Conservation (phyloP, 1,284 basidiomycete species). For the Pterulicium gracile region DNA sequence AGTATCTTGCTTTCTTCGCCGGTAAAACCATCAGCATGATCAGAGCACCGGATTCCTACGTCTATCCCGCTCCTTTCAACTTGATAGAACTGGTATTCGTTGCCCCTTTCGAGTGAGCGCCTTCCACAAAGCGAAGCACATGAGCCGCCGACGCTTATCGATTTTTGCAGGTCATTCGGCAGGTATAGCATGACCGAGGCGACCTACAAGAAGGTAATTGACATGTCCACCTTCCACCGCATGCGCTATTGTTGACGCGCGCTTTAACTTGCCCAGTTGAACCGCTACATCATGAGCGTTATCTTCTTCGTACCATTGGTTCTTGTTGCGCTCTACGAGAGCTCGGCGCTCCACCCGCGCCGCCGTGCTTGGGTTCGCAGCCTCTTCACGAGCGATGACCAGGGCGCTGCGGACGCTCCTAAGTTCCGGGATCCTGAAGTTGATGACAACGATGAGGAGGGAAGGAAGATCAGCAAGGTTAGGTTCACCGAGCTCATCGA, state of each 20-base stretch:
- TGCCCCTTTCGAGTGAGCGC: conserved; percentile 74
- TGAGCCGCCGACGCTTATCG: too few species aligned
- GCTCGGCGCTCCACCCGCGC: conserved; percentile 33
- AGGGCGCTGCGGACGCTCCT: conserved; percentile 55
- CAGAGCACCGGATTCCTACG: conserved; percentile 72
- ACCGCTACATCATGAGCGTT: conserved; percentile 65
- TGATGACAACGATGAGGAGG: conserved; percentile 46
- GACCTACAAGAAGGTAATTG: conserved; percentile 49
- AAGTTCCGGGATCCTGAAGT: conserved; percentile 49
- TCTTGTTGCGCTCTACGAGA: conserved; percentile 68
- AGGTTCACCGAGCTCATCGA: conserved; percentile 68
- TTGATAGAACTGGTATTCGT: conserved; percentile 74
- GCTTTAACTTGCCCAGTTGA: conserved; percentile 39
- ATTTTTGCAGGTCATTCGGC: conserved; percentile 29
- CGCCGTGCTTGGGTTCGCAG: conserved; percentile 56
- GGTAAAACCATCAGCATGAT: conserved; percentile 76
- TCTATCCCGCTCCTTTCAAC: conserved; percentile 77
- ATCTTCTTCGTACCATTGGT: conserved; percentile 76
- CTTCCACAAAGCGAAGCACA: too few species aligned
- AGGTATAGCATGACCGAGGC: conserved; percentile 27
- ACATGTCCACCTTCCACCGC: conserved; percentile 10
- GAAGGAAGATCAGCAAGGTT: conserved; percentile 61
- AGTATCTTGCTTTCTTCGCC: conserved; percentile 85
- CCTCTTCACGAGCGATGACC: conserved; percentile 54
- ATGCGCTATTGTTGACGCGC: background rate